Evolutionary conservation across 345 rosid species (phyloP), one percentile per base, ranked within the genome.

Genomic region (Raphanus sativus): DNA sequence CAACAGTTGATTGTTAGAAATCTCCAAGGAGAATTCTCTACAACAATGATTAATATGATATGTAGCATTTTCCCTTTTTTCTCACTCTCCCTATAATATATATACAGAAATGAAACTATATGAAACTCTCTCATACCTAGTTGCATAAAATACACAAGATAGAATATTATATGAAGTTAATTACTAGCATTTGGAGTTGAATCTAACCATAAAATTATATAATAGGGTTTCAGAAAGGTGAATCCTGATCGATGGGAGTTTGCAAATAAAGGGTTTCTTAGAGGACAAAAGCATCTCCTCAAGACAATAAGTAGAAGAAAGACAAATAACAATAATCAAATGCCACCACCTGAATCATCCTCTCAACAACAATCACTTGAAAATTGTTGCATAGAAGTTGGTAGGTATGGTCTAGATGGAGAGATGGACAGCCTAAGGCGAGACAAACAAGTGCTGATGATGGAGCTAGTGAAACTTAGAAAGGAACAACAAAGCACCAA

Each of bases 231-330:
- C 85, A 90, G 90, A 76, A 94, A 94, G 81, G 94, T 94, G 76
- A 97, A 94, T 87, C 91, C 93, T 62, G 98, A 94, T 76, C 84
- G 85, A 75, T 94, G 98, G 98, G 98, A 94, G 80, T 90, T 88
- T 85, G 90, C 90, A 36, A 82, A 85, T 82, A 88, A 87, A 87
- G 90, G 83, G 58, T 90, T 90, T 84, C 86, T 90, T 10, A 84
- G 89, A 84, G 95, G 95, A 36, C 82, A 87, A 81, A 90, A 68
- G 63, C 87, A 90, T 83, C 90, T 88, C 8, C 85, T 88, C 62
- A 86, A 81, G 86, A 84, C 70, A 42, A 86, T 90, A 56, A 83
- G 84, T 77, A 85, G 96, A 82, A 86, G 91, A 65, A 90, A 79
- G 65, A 79, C 77, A 56, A 76, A 62, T 54, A 55, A 30, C 60